Evolutionary conservation across 257 asterid genomes (phyloP).

Genomic region (Nicotiana obtusifolia): DNA sequence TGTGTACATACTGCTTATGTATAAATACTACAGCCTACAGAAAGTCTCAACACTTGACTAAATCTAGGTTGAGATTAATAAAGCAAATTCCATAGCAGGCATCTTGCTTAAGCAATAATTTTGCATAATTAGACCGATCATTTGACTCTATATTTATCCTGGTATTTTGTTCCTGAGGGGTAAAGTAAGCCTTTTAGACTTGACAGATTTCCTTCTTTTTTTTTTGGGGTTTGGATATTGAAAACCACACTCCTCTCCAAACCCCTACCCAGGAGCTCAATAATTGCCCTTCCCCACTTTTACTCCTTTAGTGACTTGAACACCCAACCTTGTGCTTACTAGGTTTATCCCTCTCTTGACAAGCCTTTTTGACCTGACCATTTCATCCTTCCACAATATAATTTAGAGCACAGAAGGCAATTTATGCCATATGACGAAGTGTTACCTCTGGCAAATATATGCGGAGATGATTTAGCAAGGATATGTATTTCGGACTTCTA

Average conservation of each 20-base stretch:
- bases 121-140: background rate
- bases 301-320: background rate
- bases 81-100: background rate
- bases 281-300: background rate
- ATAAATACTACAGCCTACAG: background rate
- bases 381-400: background rate
- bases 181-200: background rate
- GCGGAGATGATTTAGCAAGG: slow-evolving; percentile 93
- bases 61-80: background rate
- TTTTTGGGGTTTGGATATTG: background rate
- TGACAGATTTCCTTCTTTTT: background rate
- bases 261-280: slow-evolving; percentile 1
- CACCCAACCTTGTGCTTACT: background rate
- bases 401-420: background rate
- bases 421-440: background rate
- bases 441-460: slow-evolving; percentile 96
- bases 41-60: background rate
- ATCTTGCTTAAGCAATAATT: background rate
- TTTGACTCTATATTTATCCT: background rate
- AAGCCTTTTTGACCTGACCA: background rate
- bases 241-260: background rate
- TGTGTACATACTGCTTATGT: background rate
- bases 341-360: background rate
- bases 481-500: slow-evolving; percentile 84
- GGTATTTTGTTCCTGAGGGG: background rate